Conservation (phyloP, 2,329 filamentous ascomycete species). For the Scedosporium boydii region DNA sequence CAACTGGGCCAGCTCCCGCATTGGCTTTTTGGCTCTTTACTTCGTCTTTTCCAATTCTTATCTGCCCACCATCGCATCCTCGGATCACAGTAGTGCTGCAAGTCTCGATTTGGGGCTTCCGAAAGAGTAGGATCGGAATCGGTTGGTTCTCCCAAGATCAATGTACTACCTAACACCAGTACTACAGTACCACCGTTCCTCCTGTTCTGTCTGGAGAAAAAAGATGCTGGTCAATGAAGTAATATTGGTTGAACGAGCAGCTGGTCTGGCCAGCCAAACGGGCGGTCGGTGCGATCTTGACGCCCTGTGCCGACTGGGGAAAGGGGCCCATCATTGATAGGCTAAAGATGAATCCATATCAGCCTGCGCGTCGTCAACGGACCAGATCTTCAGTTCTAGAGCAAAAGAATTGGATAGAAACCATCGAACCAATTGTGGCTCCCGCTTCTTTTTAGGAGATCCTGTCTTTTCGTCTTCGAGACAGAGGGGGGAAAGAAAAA, state of each 20-base stretch:
- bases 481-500: background rate
- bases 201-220: background rate
- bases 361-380: background rate
- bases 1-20: background rate
- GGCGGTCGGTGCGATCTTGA: background rate
- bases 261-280: background rate
- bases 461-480: background rate
- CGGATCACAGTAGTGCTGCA: too few relatives aligned
- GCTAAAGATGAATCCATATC: slow-evolving; percentile 1
- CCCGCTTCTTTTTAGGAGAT: background rate
- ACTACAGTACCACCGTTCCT: too few relatives aligned
- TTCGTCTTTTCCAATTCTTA: too few relatives aligned
- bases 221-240: too few relatives aligned
- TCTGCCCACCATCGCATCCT: too few relatives aligned
- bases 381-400: background rate
- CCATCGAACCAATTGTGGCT: too few relatives aligned
- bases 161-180: too few relatives aligned
- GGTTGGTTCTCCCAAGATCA: too few relatives aligned
- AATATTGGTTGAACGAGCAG: background rate
- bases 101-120: too few relatives aligned
- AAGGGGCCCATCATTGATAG: slow-evolving; percentile 2
- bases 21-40: too few relatives aligned
- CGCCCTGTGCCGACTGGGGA: background rate
- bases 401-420: background rate
- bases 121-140: too few relatives aligned